A percentile compares a stretch with the other conserved stretches of the same genome.
phyloP scores from a whole-genome alignment of 352 stramenopile species.

The Sclerospora graminicola region DNA sequence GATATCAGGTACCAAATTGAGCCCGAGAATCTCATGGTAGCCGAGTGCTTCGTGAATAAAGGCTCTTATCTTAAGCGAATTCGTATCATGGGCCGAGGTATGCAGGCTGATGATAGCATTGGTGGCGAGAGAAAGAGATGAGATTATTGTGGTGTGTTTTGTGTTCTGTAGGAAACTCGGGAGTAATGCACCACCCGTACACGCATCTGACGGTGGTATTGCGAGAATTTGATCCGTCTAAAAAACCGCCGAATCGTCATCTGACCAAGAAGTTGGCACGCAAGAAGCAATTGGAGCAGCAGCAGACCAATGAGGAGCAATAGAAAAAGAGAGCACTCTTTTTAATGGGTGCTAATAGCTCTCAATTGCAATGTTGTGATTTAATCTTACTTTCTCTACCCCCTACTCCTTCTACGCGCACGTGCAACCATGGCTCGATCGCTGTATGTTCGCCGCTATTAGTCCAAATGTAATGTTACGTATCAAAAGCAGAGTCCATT shows the following conservation, averaged over 20 bases:
- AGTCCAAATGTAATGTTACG: too few relatives aligned
- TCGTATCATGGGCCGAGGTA: constrained; percentile 78
- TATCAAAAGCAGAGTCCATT: too few relatives aligned
- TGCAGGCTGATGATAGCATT: constrained; percentile 1
- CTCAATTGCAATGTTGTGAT: too few relatives aligned
- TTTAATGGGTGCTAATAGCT: too few relatives aligned
- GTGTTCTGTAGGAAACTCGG: constrained; percentile 42
- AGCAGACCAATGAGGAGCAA: constrained; percentile 20
- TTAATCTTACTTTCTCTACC: too few relatives aligned
- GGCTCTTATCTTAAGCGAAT: constrained; percentile 75
- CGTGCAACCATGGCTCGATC: too few relatives aligned
- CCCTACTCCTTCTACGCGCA: too few relatives aligned
- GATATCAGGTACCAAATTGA: constrained; percentile 87
- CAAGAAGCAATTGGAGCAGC: constrained; percentile 22
- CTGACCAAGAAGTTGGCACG: constrained; percentile 64
- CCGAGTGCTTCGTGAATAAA: constrained; percentile 83
- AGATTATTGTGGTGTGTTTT: constrained; percentile 4
- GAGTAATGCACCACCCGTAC: constrained; percentile 78
- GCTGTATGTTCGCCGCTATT: too few relatives aligned
- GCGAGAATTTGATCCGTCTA: constrained; percentile 65
- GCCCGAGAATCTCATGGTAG: constrained; percentile 70
- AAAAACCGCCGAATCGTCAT: constrained; percentile 68
- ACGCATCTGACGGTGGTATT: constrained; percentile 74
- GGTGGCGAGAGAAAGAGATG: neutral
- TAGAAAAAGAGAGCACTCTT: constrained; percentile 9